A percentile compares a stretch with the other conserved stretches of the same genome.
Evolutionary conservation across 768 basidiomycete genomes (phyloP).

Genomic region (Termitomyces titanicus): DNA sequence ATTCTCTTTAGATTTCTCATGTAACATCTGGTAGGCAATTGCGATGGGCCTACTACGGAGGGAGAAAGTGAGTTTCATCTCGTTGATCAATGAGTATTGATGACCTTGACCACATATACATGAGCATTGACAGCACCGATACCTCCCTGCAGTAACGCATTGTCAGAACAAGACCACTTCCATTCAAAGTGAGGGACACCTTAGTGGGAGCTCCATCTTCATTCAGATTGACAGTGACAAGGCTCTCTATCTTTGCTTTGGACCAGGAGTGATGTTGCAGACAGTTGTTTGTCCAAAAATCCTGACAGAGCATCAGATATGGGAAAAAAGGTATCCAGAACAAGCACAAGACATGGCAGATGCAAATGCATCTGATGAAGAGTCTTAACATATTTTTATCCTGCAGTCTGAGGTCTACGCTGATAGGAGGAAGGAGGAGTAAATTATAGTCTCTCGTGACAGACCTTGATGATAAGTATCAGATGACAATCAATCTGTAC

Average conservation of each 20-base stretch:
- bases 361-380: constrained; percentile 83
- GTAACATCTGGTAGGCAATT: constrained; percentile 91
- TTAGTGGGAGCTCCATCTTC: constrained; percentile 62
- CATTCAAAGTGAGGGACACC: constrained; percentile 29
- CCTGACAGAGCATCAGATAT: constrained; percentile 45
- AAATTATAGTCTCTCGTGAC: no score
- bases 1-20: constrained; percentile 92
- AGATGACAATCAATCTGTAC: no score
- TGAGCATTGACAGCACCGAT: constrained; percentile 72
- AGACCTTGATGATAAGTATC: no score
- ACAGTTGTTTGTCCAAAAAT: constrained; percentile 39
- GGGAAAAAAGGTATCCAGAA: constrained; percentile 80
- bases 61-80: neutral
- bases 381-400: constrained; percentile 89
- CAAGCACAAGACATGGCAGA: constrained; percentile 63
- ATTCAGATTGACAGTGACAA: constrained; percentile 65
- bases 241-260: constrained; percentile 58
- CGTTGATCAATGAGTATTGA: neutral
- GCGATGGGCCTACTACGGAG: constrained; percentile 59
- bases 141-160: constrained; percentile 48
- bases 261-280: constrained; percentile 59
- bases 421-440: no score
- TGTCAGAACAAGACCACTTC: neutral
- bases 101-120: constrained; percentile 78
- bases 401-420: no score